Percentiles rank a stretch among this genome's conserved stretches.
phyloP scores from a whole-genome alignment of 129 eudicot genomes.

The Pseudognaphalium luteoalbum region DNA sequence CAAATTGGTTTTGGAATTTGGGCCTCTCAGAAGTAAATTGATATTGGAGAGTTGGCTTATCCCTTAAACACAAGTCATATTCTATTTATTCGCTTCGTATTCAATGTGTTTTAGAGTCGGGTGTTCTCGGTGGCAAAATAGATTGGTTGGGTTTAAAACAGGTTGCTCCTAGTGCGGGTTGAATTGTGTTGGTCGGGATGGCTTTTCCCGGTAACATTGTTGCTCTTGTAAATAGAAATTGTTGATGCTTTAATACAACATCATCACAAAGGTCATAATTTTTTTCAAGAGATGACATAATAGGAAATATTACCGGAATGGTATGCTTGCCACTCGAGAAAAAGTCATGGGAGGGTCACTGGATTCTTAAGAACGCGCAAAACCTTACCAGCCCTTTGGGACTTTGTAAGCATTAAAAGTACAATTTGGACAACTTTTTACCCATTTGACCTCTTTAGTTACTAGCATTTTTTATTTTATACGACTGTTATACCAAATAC shows the following conservation, averaged over 20 bases:
- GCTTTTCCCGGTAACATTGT: background rate
- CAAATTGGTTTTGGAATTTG: no score
- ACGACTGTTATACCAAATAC: background rate
- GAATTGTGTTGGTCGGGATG: background rate
- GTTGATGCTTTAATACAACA: background rate
- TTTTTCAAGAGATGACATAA: background rate
- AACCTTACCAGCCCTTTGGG: no score
- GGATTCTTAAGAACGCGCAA: no score
- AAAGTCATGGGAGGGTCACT: no score
- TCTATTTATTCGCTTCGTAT: no score
- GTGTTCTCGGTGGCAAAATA: background rate
- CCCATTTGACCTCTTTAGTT: background rate
- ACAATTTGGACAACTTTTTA: background rate
- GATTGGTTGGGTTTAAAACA: background rate
- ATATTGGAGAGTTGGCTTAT: no score
- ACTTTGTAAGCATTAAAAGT: background rate
- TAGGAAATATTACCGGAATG: no score
- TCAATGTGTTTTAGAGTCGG: no score
- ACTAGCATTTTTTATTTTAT: background rate
- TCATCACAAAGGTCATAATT: background rate
- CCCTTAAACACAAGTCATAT: no score
- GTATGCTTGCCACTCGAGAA: no score
- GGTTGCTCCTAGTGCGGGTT: background rate
- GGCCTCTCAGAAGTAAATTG: no score
- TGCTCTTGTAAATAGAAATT: background rate